Evolutionary conservation across 2,329 filamentous ascomycete species (phyloP).

Genomic region (Emergomyces orientalis): DNA sequence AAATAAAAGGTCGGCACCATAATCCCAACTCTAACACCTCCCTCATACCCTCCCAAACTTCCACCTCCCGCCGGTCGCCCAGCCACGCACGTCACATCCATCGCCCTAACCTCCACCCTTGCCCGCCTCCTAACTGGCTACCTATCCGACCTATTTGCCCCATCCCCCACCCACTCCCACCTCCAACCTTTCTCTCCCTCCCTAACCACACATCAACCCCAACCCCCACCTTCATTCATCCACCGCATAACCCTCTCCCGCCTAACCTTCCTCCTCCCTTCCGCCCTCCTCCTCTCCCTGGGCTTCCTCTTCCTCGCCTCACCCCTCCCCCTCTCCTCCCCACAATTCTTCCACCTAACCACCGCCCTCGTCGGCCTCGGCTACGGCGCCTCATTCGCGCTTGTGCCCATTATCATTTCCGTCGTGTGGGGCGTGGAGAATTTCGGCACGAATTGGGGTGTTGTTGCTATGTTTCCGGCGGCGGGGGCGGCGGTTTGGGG

Average conservation of each 20-base stretch:
- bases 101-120: conserved; percentile 83
- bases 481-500: conserved; percentile 84
- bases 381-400: conserved; percentile 83
- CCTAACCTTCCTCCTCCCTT: conserved; percentile 66
- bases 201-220: background rate
- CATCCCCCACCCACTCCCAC: conserved; percentile 52
- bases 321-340: conserved; percentile 68
- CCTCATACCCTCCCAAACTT: conserved; percentile 44
- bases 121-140: conserved; percentile 83
- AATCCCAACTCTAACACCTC: conserved; percentile 69
- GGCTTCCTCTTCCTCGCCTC: conserved; percentile 72
- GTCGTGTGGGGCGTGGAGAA: conserved; percentile 98
- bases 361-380: conserved; percentile 78
- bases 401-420: conserved; percentile 86
- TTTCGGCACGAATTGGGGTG: conserved; percentile 96
- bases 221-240: conserved; percentile 11
- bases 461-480: conserved; percentile 85
- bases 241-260: conserved; percentile 58
- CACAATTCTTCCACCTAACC: conserved; percentile 73
- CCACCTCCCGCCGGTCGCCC: conserved; percentile 52
- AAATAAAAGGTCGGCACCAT: conserved; percentile 66
- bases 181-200: conserved; percentile 32
- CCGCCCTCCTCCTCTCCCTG: conserved; percentile 61
- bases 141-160: conserved; percentile 78
- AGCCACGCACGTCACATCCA: conserved; percentile 78